Percentiles rank a stretch among this genome's conserved stretches.
Evolutionary conservation across 2,329 filamentous ascomycete genomes (phyloP).

Genomic region (Exophiala mesophila): DNA sequence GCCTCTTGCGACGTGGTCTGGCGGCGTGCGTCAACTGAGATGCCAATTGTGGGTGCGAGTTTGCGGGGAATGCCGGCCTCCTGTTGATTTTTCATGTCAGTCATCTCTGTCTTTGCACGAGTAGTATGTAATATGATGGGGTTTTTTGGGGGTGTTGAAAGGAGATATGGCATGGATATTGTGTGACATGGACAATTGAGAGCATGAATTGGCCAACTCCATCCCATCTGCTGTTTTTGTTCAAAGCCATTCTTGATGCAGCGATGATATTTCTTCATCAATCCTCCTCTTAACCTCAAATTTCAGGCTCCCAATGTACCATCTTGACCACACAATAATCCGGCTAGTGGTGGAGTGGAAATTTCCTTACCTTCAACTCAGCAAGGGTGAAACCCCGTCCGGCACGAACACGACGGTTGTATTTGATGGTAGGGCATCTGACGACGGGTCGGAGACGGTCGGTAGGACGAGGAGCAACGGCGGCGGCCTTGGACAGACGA

Average conservation of each 20-base stretch:
- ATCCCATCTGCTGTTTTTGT: not conserved
- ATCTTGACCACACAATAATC: too few relatives aligned
- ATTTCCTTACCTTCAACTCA: conserved; percentile 83
- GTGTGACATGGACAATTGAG: not conserved
- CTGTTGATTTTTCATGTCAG: conserved; percentile 42
- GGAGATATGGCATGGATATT: not conserved
- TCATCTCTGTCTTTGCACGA: not conserved
- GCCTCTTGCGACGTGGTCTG: conserved; percentile 96
- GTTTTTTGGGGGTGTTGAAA: too few relatives aligned
- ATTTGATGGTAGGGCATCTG: conserved; percentile 96
- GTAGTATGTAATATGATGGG: conserved; percentile 5
- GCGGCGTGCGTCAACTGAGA: conserved; percentile 92
- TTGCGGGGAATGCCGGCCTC: conserved; percentile 94
- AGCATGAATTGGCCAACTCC: not conserved
- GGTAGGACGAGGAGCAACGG: conserved; percentile 91
- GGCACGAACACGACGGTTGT: conserved; percentile 95
- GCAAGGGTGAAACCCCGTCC: conserved; percentile 96
- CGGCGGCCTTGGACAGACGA: conserved; percentile 89
- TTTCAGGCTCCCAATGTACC: too few relatives aligned
- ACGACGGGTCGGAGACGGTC: conserved; percentile 96
- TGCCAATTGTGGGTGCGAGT: conserved; percentile 92
- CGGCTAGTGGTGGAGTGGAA: too few relatives aligned
- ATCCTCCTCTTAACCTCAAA: not conserved
- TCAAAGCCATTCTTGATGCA: not conserved
- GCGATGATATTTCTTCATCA: not conserved